Conservation (phyloP, 768 basidiomycete species). For the Calocybe indica region DNA sequence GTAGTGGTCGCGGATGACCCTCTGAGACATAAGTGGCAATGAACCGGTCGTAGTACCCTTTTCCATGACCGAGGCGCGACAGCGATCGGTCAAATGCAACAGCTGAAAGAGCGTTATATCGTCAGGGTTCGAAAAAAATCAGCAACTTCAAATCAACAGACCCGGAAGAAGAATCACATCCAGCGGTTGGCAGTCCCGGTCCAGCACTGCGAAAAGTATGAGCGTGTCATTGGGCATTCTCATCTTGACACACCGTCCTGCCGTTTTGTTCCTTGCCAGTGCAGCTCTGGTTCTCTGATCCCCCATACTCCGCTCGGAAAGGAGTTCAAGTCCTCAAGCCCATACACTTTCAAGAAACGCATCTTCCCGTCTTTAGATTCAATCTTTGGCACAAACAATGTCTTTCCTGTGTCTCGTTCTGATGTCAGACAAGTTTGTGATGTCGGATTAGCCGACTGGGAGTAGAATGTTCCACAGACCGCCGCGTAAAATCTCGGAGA, state of each 20-base stretch:
- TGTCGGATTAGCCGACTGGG: background rate
- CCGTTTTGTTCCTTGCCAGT: conserved; percentile 39
- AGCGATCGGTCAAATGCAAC: conserved; percentile 69
- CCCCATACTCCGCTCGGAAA: conserved; percentile 68
- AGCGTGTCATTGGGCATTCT: conserved; percentile 2
- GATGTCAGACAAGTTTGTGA: too few relatives aligned
- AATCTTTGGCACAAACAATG: conserved; percentile 67
- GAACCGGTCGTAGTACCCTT: conserved; percentile 80
- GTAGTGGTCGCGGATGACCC: conserved; percentile 41
- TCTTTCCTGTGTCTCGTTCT: conserved; percentile 42
- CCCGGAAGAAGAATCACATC: conserved; percentile 70
- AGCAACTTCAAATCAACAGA: conserved; percentile 17
- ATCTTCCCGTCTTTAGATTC: conserved; percentile 40
- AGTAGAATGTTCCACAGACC: conserved; percentile 31
- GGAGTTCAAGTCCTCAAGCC: conserved; percentile 46
- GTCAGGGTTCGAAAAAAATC: background rate
- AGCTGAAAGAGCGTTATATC: conserved; percentile 30
- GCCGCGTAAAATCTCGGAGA: conserved; percentile 43
- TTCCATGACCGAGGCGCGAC: conserved; percentile 75
- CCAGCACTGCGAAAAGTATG: conserved; percentile 24
- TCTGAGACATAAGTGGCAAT: conserved; percentile 46
- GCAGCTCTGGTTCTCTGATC: conserved; percentile 57
- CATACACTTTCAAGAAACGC: conserved; percentile 63
- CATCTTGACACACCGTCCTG: conserved; percentile 37
- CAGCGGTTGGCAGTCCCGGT: conserved; percentile 32